Percentiles rank a stretch among this genome's conserved stretches.
phyloP scores from a whole-genome alignment of 345 rosid species.

The Eucalyptus grandis region DNA sequence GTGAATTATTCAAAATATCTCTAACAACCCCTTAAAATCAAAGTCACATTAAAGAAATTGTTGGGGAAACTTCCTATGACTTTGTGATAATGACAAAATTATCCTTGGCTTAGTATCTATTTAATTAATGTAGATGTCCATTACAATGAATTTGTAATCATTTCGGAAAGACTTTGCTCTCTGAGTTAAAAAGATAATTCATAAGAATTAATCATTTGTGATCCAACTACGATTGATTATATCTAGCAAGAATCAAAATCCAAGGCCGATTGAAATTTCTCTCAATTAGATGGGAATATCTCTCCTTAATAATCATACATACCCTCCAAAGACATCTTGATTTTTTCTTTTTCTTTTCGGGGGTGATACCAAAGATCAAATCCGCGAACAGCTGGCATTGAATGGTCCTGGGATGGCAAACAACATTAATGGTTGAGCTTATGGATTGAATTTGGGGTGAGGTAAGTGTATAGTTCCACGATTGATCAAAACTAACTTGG shows the following conservation, averaged over 20 bases:
- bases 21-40: no score
- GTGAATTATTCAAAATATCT: no score
- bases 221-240: not conserved
- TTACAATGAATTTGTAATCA: no score
- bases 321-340: not conserved
- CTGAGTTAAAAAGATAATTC: not conserved
- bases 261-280: not conserved
- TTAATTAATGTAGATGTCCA: no score
- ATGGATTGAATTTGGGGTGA: not conserved
- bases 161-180: not conserved
- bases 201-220: not conserved
- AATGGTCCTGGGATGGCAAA: not conserved
- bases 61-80: not conserved
- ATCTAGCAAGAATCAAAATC: not conserved
- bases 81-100: accelerated
- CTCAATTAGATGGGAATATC: not conserved
- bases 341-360: no score
- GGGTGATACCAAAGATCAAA: not conserved
- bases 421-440: not conserved
- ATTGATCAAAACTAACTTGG: not conserved
- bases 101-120: not conserved
- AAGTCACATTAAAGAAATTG: not conserved
- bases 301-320: not conserved
- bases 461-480: not conserved
- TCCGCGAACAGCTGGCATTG: no score